Percentiles rank a stretch among this genome's conserved stretches.
phyloP scores from a whole-genome alignment of 2,329 filamentous ascomycete species.

The Cladosporium sp. region DNA sequence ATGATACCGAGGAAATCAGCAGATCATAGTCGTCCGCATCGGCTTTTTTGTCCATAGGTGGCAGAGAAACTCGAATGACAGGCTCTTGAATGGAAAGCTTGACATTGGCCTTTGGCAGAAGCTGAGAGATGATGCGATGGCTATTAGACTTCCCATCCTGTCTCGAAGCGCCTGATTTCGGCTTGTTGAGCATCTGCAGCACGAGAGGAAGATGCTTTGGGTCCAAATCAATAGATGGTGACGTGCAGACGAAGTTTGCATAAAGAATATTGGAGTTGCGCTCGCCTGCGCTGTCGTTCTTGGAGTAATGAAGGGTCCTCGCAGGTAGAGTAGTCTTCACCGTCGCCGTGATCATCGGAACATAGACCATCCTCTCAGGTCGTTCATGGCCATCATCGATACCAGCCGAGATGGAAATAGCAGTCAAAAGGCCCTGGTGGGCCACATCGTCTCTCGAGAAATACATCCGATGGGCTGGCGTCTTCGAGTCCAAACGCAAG shows the following conservation, averaged over 20 bases:
- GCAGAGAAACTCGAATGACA: slow-evolving; percentile 83
- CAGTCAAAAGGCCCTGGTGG: slow-evolving; percentile 88
- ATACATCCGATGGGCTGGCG: slow-evolving; percentile 96
- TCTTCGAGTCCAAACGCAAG: slow-evolving; percentile 84
- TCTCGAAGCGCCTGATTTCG: not conserved
- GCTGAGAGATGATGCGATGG: slow-evolving; percentile 75
- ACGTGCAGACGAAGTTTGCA: slow-evolving; percentile 93
- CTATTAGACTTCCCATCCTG: slow-evolving; percentile 26
- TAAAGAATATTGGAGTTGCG: slow-evolving; percentile 95
- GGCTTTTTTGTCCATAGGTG: slow-evolving; percentile 60
- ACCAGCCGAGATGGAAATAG: slow-evolving; percentile 86
- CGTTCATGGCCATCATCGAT: slow-evolving; percentile 85
- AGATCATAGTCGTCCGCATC: slow-evolving; percentile 84
- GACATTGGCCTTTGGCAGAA: slow-evolving; percentile 88
- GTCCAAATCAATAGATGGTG: slow-evolving; percentile 88
- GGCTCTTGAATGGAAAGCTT: slow-evolving; percentile 97
- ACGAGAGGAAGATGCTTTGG: slow-evolving; percentile 87
- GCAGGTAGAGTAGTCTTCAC: slow-evolving; percentile 92
- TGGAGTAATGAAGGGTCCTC: slow-evolving; percentile 80
- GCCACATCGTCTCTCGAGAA: slow-evolving; percentile 90
- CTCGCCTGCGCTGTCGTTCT: slow-evolving; percentile 66
- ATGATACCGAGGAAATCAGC: slow-evolving; percentile 92
- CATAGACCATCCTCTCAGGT: slow-evolving; percentile 82
- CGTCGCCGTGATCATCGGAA: slow-evolving; percentile 96
- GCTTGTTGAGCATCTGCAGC: slow-evolving; percentile 63